Conservation (phyloP, 306 rosid species). For the Castanea crenata region DNA sequence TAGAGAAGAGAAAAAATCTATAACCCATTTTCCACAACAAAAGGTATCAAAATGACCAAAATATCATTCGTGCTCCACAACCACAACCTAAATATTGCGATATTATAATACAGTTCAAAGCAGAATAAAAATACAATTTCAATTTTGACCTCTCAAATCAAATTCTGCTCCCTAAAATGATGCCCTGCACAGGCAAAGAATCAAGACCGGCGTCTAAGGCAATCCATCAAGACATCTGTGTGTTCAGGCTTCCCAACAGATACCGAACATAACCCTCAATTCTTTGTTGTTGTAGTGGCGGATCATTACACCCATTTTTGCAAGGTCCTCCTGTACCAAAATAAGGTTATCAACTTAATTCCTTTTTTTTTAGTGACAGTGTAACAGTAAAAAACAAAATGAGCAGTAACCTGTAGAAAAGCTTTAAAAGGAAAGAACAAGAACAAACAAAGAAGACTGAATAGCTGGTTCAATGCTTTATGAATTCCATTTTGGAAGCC, state of each 20-base stretch:
- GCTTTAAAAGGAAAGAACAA: neutral
- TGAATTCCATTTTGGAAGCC: too few species aligned
- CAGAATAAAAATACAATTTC: neutral
- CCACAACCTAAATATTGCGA: neutral
- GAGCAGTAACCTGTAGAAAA: neutral
- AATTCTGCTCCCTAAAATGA: neutral
- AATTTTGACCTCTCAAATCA: neutral
- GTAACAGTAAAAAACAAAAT: neutral
- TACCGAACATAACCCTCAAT: constrained; percentile 86
- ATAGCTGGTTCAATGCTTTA: too few species aligned
- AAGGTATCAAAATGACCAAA: neutral
- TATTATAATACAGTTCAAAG: neutral
- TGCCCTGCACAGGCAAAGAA: neutral
- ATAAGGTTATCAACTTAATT: neutral
- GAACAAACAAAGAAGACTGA: neutral
- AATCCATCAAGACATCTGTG: constrained; percentile 60
- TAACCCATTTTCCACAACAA: neutral
- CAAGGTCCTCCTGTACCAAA: constrained; percentile 72
- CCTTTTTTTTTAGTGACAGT: neutral
- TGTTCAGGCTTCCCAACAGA: constrained; percentile 98
- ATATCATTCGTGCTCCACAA: neutral
- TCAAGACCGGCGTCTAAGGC: constrained; percentile 52
- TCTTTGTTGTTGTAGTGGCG: constrained; percentile 92
- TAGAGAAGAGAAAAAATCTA: neutral
- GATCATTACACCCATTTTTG: constrained; percentile 96